These are phyloP conservation scores for Cicer bijugum DNA, from an alignment of 306 rosid genomes.

Conservation along the genomic window DNA sequence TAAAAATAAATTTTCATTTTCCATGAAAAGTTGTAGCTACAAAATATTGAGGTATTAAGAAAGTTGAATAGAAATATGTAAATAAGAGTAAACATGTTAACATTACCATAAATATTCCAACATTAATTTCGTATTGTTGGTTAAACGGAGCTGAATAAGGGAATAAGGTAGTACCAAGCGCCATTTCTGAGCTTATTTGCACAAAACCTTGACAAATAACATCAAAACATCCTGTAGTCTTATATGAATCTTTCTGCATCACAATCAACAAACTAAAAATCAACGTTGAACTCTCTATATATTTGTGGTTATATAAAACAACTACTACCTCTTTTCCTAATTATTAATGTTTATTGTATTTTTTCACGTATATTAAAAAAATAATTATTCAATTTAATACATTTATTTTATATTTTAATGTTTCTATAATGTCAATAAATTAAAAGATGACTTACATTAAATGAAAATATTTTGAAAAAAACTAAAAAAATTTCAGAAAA, in stretches of 20 bases:
- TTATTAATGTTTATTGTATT: too few relatives aligned
- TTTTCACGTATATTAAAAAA: too few relatives aligned
- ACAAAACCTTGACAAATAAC: constrained; percentile 68
- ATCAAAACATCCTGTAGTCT: constrained; percentile 72
- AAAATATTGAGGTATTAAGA: too few relatives aligned
- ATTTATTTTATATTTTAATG: too few relatives aligned
- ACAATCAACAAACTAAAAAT: constrained; percentile 4
- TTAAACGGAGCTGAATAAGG: constrained; percentile 45
- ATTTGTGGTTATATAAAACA: not conserved
- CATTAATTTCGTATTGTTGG: constrained; percentile 44
- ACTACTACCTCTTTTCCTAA: too few relatives aligned
- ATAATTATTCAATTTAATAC: too few relatives aligned
- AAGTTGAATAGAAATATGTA: not conserved
- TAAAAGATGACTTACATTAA: too few relatives aligned
- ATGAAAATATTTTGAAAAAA: not conserved
- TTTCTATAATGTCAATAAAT: too few relatives aligned
- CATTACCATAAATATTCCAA: constrained; percentile 56
- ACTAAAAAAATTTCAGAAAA: not conserved
- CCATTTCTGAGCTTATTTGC: constrained; percentile 47
- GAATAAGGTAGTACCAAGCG: constrained; percentile 50
- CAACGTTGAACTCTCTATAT: not conserved
- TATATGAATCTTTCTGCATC: constrained; percentile 59
- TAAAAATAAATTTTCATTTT: too few relatives aligned
- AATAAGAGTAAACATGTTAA: not conserved
- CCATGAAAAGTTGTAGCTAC: too few relatives aligned